Evolutionary conservation across 169 alveolate genomes (phyloP).

Genomic region (Theileria sp.): DNA sequence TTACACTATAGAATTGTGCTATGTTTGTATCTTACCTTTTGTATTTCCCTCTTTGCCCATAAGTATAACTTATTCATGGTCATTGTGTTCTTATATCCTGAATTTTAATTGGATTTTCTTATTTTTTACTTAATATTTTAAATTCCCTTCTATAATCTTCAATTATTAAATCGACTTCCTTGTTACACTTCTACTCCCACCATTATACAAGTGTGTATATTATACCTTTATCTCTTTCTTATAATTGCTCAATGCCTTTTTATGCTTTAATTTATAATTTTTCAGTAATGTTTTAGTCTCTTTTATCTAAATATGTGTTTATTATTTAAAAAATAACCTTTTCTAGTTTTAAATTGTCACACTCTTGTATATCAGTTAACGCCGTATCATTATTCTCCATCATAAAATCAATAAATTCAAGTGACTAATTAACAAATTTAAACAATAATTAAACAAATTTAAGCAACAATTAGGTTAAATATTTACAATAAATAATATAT

Average conservation of each 20-base stretch:
- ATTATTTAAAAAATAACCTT: neutral
- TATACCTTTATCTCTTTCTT: conserved; percentile 24
- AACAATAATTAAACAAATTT: neutral
- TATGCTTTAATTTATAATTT: conserved; percentile 12
- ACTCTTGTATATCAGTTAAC: neutral
- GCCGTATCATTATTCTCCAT: neutral
- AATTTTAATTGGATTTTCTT: neutral
- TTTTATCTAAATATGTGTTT: conserved; percentile 16
- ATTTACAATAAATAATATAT: neutral
- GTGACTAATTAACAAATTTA: neutral
- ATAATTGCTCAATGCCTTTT: neutral
- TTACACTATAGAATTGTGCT: conserved; percentile 21
- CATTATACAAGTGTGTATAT: neutral
- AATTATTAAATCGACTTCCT: conserved; percentile 30
- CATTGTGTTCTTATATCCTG: conserved; percentile 33
- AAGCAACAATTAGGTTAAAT: neutral
- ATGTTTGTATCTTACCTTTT: neutral
- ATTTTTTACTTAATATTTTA: conserved; percentile 4
- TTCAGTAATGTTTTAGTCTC: conserved; percentile 16
- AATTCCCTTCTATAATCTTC: conserved; percentile 37
- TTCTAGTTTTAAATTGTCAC: neutral
- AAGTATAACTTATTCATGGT: conserved; percentile 42
- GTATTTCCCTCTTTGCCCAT: conserved; percentile 55
- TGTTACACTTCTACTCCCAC: neutral
- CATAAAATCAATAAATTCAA: neutral